Evolutionary conservation across 2,329 filamentous ascomycete species (phyloP), one percentile per base, ranked within the genome.

Genomic region (Seiridium unicorne): DNA sequence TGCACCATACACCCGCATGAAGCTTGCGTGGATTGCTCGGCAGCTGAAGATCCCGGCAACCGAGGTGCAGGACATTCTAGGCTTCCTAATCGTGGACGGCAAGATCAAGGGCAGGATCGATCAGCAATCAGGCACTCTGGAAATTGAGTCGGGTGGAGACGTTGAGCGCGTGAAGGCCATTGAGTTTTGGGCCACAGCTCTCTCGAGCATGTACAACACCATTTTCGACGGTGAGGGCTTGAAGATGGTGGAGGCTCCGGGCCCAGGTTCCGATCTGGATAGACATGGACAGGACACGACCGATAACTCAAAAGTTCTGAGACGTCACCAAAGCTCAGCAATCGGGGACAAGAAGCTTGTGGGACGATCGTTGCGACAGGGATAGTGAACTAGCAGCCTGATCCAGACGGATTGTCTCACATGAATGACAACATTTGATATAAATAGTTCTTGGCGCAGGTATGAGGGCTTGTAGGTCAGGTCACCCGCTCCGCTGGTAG

Each of bases 1-100:
- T 64, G 93, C 93, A 4, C 95, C 95, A 0, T 99, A 98, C 79
- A 96, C 92, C 5, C 88, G 93, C 56, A 97, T 98, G 85, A 92
- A 90, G 64, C 81, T 98, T 32, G 81, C 82, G 26, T 97, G 96
- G 82, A 92, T 99, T 66, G 93, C 93, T 35, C 89, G 89, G 68
- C 89, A 94, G 69, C 89, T 99, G 64, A 90, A 90, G 73, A 96
- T 99, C 65, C 88, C 95, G 72, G 94, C 92, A 51, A 79, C 85
- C 11, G 95, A 99, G 76, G 93, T 97, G 3, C 90, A 96, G 77
- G 95, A 99, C 69, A 98, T 99, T 63, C 79, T 98, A n/a, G 90
- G 93, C 53, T 97, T 93, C 77, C 81, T 98, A 57, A 98, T 99
- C 64, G 85, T 97, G 62, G 92, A 97, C 72, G 89, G 91, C 70